Evolutionary conservation across 2,329 filamentous ascomycete species (phyloP).

Genomic region (Trichoderma koningiopsis): DNA sequence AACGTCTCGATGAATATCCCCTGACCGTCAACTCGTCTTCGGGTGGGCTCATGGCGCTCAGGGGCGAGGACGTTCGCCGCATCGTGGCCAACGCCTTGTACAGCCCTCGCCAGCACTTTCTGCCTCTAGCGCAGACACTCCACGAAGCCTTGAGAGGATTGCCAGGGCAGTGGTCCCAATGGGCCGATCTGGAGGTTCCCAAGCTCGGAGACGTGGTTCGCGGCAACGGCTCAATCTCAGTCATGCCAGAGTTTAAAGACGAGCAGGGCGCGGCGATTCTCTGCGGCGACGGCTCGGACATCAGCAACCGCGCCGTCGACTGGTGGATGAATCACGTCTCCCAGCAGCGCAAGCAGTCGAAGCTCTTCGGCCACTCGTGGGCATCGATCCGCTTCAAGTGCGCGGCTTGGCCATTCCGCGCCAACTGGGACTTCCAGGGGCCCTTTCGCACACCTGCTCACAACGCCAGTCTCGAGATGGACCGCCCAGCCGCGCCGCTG

Average conservation of each 20-base stretch:
- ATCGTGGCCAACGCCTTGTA: conserved; percentile 39
- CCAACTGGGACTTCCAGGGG: conserved; percentile 43
- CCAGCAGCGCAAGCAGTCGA: conserved; percentile 33
- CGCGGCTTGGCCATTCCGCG: conserved; percentile 39
- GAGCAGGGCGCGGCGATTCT: conserved; percentile 27
- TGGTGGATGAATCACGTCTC: conserved; percentile 35
- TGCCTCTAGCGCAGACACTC: conserved; percentile 20
- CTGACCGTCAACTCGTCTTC: conserved; percentile 28
- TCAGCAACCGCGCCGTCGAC: conserved; percentile 25
- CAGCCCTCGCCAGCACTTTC: conserved; percentile 30
- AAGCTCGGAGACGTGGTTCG: conserved; percentile 28
- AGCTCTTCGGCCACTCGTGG: conserved; percentile 38
- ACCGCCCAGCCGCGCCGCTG: conserved; percentile 44
- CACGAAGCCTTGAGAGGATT: conserved; percentile 30
- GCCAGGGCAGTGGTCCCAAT: background rate
- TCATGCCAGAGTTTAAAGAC: background rate
- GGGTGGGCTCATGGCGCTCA: conserved; percentile 34
- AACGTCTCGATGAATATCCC: conserved; percentile 34
- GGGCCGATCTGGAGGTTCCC: background rate
- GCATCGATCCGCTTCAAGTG: conserved; percentile 42
- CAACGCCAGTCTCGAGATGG: conserved; percentile 29
- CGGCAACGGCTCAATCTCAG: background rate
- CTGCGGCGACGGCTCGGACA: conserved; percentile 40
- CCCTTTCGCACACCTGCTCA: conserved; percentile 34
- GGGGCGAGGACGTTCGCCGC: conserved; percentile 34